These are phyloP conservation scores for Plectosphaerella plurivora DNA, from an alignment of 2,329 filamentous ascomycete species.

Conservation along the genomic window DNA sequence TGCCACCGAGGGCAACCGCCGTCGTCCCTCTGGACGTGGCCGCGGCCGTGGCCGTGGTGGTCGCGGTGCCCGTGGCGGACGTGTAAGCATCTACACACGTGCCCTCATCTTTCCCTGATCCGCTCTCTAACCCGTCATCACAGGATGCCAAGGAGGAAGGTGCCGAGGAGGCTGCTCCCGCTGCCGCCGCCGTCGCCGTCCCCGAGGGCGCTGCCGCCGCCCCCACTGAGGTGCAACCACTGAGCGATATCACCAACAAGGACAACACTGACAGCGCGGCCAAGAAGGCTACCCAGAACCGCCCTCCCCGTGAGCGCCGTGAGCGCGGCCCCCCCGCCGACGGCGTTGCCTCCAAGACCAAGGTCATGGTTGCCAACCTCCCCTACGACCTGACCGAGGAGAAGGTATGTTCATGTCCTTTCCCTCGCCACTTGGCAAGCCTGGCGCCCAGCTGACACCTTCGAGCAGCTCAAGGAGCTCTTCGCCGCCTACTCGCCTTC, in stretches of 20 bases:
- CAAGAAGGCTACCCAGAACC: slow-evolving; percentile 49
- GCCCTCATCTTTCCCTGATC: background rate
- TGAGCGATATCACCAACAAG: slow-evolving; percentile 59
- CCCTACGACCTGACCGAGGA: slow-evolving; percentile 98
- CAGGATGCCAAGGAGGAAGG: slow-evolving; percentile 40
- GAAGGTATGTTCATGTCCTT: slow-evolving; percentile 59
- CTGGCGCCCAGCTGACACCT: slow-evolving; percentile 13
- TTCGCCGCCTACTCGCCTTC: slow-evolving; percentile 89
- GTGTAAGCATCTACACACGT: slow-evolving; percentile 24
- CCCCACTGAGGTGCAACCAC: slow-evolving; percentile 50
- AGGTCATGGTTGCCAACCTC: slow-evolving; percentile 99
- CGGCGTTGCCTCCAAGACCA: slow-evolving; percentile 97
- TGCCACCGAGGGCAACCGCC: slow-evolving; percentile 61
- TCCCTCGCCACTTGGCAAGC: background rate
- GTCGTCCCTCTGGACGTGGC: slow-evolving; percentile 59
- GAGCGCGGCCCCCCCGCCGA: slow-evolving; percentile 96
- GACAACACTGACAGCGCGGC: slow-evolving; percentile 53
- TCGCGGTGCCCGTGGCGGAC: slow-evolving; percentile 60
- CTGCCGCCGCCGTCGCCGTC: slow-evolving; percentile 21
- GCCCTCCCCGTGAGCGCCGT: slow-evolving; percentile 56
- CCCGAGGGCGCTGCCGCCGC: slow-evolving; percentile 38
- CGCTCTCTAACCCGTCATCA: background rate
- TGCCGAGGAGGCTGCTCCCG: slow-evolving; percentile 35
- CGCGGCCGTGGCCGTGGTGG: slow-evolving; percentile 68
- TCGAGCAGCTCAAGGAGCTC: slow-evolving; percentile 84